Conservation (phyloP, 1,284 basidiomycete genomes). For the Malassezia vespertilionis region DNA sequence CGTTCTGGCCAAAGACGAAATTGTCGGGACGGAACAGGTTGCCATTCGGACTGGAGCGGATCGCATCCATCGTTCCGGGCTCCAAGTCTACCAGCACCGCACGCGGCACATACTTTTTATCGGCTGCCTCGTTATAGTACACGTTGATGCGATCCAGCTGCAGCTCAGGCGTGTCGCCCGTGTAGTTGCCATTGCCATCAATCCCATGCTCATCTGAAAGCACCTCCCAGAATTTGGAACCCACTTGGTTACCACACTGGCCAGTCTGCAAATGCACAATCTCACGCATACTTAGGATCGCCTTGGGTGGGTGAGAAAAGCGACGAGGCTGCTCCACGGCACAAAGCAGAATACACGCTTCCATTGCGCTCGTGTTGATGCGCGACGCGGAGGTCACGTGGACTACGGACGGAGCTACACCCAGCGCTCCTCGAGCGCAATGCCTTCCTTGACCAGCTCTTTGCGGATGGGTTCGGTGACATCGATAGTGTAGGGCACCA, state of each 20-base stretch:
- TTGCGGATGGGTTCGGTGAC: slow-evolving; percentile 42
- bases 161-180: slow-evolving; percentile 80
- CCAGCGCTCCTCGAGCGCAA: slow-evolving; percentile 42
- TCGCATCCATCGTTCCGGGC: slow-evolving; percentile 92
- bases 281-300: slow-evolving; percentile 16
- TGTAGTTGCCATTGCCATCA: slow-evolving; percentile 76
- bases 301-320: slow-evolving; percentile 1
- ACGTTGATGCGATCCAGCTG: slow-evolving; percentile 82
- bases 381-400: slow-evolving; percentile 14
- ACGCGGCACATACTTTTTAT: slow-evolving; percentile 77
- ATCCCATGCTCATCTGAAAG: slow-evolving; percentile 94
- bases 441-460: slow-evolving; percentile 45
- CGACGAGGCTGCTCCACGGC: not conserved
- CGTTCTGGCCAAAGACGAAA: slow-evolving; percentile 57
- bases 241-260: slow-evolving; percentile 49
- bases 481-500: slow-evolving; percentile 76
- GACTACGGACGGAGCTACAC: slow-evolving; percentile 17
- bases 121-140: slow-evolving; percentile 46
- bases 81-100: slow-evolving; percentile 73
- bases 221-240: slow-evolving; percentile 96
- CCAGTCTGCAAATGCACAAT: slow-evolving; percentile 47
- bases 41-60: slow-evolving; percentile 59
- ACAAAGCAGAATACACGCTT: slow-evolving; percentile 9
- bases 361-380: slow-evolving; percentile 5
- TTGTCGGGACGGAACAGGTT: slow-evolving; percentile 55